Conservation (phyloP, 2,329 filamentous ascomycete genomes). For the Ophiostoma ulmi region DNA sequence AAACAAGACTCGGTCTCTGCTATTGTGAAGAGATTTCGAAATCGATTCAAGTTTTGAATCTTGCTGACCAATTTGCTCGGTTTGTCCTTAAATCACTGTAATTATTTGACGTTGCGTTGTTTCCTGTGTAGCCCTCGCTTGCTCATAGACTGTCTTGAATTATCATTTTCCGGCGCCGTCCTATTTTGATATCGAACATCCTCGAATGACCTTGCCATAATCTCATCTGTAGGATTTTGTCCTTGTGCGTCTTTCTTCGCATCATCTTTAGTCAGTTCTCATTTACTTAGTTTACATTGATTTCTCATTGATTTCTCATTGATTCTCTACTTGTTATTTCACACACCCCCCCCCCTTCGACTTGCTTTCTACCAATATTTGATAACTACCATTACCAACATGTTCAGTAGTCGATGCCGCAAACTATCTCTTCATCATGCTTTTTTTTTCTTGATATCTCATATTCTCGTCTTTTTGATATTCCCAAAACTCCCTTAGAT, state of each 20-base stretch:
- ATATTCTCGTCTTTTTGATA: background rate
- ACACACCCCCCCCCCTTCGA: background rate
- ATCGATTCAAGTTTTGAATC: background rate
- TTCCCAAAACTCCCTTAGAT: background rate
- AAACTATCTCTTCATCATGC: background rate
- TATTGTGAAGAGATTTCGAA: background rate
- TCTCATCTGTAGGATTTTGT: too few relatives aligned
- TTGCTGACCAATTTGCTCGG: background rate
- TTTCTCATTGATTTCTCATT: background rate
- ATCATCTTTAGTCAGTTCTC: too few relatives aligned
- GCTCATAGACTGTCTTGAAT: background rate
- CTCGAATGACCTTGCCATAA: background rate
- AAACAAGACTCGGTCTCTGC: constrained; percentile 12
- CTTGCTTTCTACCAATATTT: background rate
- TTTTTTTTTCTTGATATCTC: background rate
- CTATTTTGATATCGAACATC: background rate
- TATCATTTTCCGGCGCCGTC: background rate
- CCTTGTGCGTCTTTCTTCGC: too few relatives aligned
- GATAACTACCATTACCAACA: background rate
- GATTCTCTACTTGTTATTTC: background rate
- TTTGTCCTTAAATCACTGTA: background rate
- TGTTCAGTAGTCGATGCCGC: background rate
- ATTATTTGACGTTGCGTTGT: background rate
- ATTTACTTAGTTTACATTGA: background rate
- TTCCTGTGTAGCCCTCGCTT: background rate